A percentile compares a stretch with the other conserved stretches of the same genome.
These are phyloP conservation scores for Hypoxylon fragiforme DNA, from an alignment of 495 filamentous ascomycete species.

Conservation along the genomic window DNA sequence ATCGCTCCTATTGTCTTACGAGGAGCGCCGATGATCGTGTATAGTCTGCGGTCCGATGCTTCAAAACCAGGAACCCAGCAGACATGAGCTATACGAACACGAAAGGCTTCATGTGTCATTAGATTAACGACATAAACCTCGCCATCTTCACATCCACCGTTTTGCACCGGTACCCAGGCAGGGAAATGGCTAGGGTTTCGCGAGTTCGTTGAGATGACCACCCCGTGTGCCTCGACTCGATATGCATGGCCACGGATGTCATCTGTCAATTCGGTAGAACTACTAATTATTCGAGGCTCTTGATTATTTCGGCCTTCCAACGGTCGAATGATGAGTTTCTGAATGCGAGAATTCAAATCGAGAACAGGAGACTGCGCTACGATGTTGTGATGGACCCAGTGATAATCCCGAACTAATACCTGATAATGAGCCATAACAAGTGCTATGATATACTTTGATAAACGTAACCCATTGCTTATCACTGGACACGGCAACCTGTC, in stretches of 20 bases:
- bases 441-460: not conserved
- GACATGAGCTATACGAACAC: slow-evolving; percentile 25
- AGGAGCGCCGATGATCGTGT: slow-evolving; percentile 37
- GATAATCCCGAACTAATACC: slow-evolving; percentile 22
- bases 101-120: slow-evolving; percentile 20
- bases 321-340: slow-evolving; percentile 13
- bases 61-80: slow-evolving; percentile 39
- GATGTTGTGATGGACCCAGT: slow-evolving; percentile 26
- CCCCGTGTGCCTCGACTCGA: slow-evolving; percentile 31
- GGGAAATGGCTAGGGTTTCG: slow-evolving; percentile 10
- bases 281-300: slow-evolving; percentile 22
- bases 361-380: slow-evolving; percentile 22
- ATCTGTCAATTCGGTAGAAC: slow-evolving; percentile 12
- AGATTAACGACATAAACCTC: slow-evolving; percentile 38
- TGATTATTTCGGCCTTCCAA: slow-evolving; percentile 20
- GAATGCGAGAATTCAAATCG: not conserved
- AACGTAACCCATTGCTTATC: not conserved
- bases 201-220: slow-evolving; percentile 28
- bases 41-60: slow-evolving; percentile 30
- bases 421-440: slow-evolving; percentile 17
- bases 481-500: not conserved
- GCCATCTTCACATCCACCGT: not conserved
- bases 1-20: slow-evolving; percentile 9
- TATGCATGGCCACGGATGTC: slow-evolving; percentile 15
- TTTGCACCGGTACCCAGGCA: slow-evolving; percentile 26